A percentile compares a stretch with the other conserved stretches of the same genome.
Conservation (phyloP, 805 yeast species). For the Kodamaea laetipori region DNA sequence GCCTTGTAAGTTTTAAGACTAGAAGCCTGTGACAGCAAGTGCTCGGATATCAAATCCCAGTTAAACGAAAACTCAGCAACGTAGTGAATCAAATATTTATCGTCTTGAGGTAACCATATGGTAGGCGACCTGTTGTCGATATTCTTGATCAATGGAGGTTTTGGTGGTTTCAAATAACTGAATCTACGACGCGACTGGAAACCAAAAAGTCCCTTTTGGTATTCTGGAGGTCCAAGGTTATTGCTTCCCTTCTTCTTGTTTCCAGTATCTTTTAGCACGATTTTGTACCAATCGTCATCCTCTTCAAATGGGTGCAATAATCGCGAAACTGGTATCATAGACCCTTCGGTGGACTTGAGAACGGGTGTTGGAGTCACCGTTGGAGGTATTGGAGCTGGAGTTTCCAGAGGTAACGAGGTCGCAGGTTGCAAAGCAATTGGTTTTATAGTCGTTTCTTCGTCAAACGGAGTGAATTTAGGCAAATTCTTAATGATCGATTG, state of each 20-base stretch:
- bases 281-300: constrained; percentile 63
- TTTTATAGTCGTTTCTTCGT: constrained; percentile 24
- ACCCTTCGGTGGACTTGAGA: constrained; percentile 29
- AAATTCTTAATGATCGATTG: constrained; percentile 49
- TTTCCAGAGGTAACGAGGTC: neutral
- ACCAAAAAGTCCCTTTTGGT: constrained; percentile 63
- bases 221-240: constrained; percentile 35
- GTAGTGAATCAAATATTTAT: constrained; percentile 71
- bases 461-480: constrained; percentile 52
- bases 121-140: constrained; percentile 87
- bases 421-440: constrained; percentile 1
- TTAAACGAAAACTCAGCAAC: constrained; percentile 87
- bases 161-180: constrained; percentile 79
- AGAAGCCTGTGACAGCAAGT: constrained; percentile 66
- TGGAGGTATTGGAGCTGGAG: neutral
- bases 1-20: constrained; percentile 66
- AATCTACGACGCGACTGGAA: constrained; percentile 52
- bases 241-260: constrained; percentile 7
- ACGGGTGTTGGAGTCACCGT: constrained; percentile 21
- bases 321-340: constrained; percentile 62
- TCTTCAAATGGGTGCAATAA: constrained; percentile 64
- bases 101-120: constrained; percentile 95
- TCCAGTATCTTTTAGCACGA: constrained; percentile 47
- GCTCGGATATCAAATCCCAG: constrained; percentile 90
- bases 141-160: constrained; percentile 82